phyloP scores from a whole-genome alignment of 2,329 filamentous ascomycete genomes.

The Nemania bipapillata region DNA sequence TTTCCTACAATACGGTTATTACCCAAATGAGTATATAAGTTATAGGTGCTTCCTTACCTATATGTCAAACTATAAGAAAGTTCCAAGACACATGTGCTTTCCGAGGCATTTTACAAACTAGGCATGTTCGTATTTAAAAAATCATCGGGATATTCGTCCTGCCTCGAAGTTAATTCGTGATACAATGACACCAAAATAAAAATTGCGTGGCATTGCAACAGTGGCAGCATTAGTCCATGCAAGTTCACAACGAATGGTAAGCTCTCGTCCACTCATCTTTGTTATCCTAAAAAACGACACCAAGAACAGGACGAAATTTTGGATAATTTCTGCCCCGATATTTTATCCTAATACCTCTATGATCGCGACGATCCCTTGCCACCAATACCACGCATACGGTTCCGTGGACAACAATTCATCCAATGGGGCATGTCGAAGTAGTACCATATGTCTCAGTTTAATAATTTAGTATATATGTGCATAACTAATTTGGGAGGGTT shows the following conservation, averaged over 20 bases:
- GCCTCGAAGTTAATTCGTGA: conserved; percentile 10
- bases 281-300: not conserved
- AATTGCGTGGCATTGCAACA: conserved; percentile 20
- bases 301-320: not conserved
- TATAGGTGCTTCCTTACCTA: not conserved
- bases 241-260: conserved; percentile 15
- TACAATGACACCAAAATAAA: conserved; percentile 25
- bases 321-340: conserved; percentile 6
- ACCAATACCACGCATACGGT: not conserved
- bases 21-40: no score
- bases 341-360: conserved; percentile 13
- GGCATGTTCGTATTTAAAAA: not conserved
- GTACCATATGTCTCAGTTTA: not conserved
- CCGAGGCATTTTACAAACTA: not conserved
- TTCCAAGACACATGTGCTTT: not conserved
- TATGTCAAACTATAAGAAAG: no score
- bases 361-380: not conserved
- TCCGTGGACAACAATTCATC: not conserved
- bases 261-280: not conserved
- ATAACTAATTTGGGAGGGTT: not conserved
- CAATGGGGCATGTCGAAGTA: not conserved
- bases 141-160: conserved; percentile 18
- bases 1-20: not conserved
- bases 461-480: not conserved
- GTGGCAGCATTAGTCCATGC: conserved; percentile 11